Evolutionary conservation across 2,329 filamentous ascomycete genomes (phyloP).

Genomic region (Trichoderma sp.): DNA sequence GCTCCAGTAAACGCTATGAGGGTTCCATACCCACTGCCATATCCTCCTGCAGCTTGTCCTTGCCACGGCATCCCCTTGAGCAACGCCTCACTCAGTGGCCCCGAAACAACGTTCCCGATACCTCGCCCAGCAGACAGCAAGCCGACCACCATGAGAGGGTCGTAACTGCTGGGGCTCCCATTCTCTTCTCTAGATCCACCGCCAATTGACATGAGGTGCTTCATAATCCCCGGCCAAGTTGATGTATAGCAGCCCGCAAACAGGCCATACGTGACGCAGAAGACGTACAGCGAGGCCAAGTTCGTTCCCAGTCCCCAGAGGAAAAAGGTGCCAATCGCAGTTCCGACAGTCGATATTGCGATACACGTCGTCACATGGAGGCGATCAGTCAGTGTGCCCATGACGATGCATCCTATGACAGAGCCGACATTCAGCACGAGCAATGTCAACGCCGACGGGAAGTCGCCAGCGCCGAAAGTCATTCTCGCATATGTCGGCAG

Average conservation of each 20-base stretch:
- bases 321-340: slow-evolving; percentile 58
- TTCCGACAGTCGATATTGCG: slow-evolving; percentile 58
- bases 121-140: slow-evolving; percentile 61
- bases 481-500: slow-evolving; percentile 58
- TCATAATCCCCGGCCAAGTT: slow-evolving; percentile 62
- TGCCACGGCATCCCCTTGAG: slow-evolving; percentile 50
- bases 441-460: slow-evolving; percentile 58
- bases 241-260: slow-evolving; percentile 66
- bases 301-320: slow-evolving; percentile 63
- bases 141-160: slow-evolving; percentile 60
- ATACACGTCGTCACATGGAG: slow-evolving; percentile 57
- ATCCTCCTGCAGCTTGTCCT: slow-evolving; percentile 39
- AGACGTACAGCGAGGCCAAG: slow-evolving; percentile 58
- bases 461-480: slow-evolving; percentile 50
- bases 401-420: slow-evolving; percentile 60
- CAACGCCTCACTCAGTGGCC: slow-evolving; percentile 58
- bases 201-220: slow-evolving; percentile 38
- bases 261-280: slow-evolving; percentile 64
- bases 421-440: slow-evolving; percentile 62
- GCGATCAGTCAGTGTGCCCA: slow-evolving; percentile 60
- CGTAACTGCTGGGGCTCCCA: slow-evolving; percentile 34
- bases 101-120: slow-evolving; percentile 61
- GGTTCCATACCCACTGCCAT: slow-evolving; percentile 41
- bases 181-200: neutral
- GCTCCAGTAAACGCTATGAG: slow-evolving; percentile 42